A percentile compares a stretch with the other conserved stretches of the same genome.
These are phyloP conservation scores for Dothideomycetes sp. DNA, from an alignment of 2,329 filamentous ascomycete species.

Conservation along the genomic window DNA sequence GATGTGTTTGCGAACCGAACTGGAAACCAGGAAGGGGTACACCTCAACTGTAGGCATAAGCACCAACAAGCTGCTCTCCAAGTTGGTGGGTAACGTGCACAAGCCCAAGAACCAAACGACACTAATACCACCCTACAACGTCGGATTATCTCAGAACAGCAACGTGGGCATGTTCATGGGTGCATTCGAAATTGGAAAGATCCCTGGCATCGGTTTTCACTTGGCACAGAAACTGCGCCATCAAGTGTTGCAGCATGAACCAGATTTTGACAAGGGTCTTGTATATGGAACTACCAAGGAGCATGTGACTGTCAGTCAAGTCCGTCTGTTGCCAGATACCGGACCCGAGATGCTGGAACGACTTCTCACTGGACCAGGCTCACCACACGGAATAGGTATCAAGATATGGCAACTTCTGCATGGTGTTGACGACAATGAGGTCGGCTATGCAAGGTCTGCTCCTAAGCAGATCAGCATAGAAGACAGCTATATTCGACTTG, in stretches of 20 bases:
- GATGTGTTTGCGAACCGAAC: slow-evolving; percentile 57
- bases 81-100: slow-evolving; percentile 72
- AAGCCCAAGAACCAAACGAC: slow-evolving; percentile 87
- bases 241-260: slow-evolving; percentile 43
- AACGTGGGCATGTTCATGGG: slow-evolving; percentile 62
- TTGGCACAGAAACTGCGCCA: slow-evolving; percentile 59
- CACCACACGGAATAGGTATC: slow-evolving; percentile 60
- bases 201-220: slow-evolving; percentile 80
- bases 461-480: slow-evolving; percentile 91
- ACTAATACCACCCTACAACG: slow-evolving; percentile 56
- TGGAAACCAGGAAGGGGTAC: slow-evolving; percentile 72
- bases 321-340: slow-evolving; percentile 55
- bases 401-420: slow-evolving; percentile 72
- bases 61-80: slow-evolving; percentile 77
- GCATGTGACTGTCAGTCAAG: slow-evolving; percentile 54
- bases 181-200: slow-evolving; percentile 61
- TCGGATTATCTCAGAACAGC: slow-evolving; percentile 14
- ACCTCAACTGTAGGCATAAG: slow-evolving; percentile 82
- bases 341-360: slow-evolving; percentile 56
- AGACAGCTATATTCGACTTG: slow-evolving; percentile 72
- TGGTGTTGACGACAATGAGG: slow-evolving; percentile 66
- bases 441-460: slow-evolving; percentile 60
- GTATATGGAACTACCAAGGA: slow-evolving; percentile 44
- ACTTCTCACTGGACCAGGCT: slow-evolving; percentile 60
- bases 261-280: slow-evolving; percentile 35